Percentiles rank a stretch among this genome's conserved stretches.
Evolutionary conservation across 768 basidiomycete species (phyloP).

Genomic region (Termitomyces sp.): DNA sequence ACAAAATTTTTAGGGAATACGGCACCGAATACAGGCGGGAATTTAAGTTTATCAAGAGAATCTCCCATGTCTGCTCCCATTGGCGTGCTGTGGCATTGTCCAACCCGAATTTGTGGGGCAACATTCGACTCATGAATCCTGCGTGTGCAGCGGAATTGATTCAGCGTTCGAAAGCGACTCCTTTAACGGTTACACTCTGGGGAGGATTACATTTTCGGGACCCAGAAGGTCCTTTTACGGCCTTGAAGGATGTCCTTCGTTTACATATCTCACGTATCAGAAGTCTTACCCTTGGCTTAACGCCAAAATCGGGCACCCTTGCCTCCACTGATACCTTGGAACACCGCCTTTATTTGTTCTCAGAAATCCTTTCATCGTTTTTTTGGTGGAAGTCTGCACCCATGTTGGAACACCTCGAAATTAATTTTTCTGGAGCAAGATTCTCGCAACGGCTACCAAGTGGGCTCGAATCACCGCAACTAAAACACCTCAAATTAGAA

Average conservation of each 20-base stretch:
- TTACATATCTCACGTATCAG: not conserved
- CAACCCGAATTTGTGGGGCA: not conserved
- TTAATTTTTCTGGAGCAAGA: not conserved
- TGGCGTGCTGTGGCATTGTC: slow-evolving; percentile 3
- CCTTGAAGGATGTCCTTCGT: not conserved
- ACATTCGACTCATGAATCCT: not conserved
- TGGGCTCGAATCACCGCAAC: no score
- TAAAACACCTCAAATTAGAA: no score
- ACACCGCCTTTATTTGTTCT: not conserved
- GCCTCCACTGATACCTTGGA: no score
- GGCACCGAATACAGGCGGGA: no score
- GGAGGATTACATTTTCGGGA: not conserved
- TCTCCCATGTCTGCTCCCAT: slow-evolving; percentile 6
- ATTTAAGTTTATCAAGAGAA: not conserved
- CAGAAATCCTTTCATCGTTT: not conserved
- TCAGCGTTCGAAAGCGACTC: not conserved
- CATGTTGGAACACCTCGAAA: not conserved
- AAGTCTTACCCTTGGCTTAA: not conserved
- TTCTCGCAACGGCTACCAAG: no score
- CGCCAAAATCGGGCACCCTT: no score
- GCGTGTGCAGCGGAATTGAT: slow-evolving; percentile 1
- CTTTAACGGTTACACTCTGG: not conserved
- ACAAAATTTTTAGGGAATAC: no score
- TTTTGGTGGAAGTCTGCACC: not conserved
- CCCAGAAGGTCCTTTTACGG: not conserved